Conservation (phyloP, 306 rosid species). For the Senna tora region DNA sequence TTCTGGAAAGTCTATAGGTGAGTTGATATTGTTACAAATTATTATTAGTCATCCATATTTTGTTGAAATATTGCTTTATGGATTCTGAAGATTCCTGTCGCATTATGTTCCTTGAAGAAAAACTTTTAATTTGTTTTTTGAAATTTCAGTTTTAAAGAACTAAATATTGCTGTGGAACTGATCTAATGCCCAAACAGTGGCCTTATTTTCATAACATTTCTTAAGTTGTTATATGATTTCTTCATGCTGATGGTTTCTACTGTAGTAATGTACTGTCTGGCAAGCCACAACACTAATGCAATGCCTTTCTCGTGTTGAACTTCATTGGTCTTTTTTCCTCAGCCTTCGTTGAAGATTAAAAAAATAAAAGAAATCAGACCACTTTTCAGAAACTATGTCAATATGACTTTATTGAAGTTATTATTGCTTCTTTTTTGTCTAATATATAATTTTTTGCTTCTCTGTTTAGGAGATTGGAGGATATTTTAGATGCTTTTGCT, state of each 20-base stretch:
- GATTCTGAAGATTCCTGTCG: background rate
- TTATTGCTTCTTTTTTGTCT: background rate
- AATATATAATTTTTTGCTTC: background rate
- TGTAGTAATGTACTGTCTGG: background rate
- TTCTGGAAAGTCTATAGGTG: slow-evolving; percentile 82
- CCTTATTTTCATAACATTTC: background rate
- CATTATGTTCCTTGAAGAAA: background rate
- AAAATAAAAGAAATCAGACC: background rate
- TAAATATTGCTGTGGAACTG: background rate
- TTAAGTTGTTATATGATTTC: background rate
- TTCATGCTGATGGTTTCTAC: background rate
- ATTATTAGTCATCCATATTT: background rate
- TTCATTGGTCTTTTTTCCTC: background rate
- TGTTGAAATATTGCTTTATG: background rate
- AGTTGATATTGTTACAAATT: slow-evolving; percentile 26
- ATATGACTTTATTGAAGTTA: background rate
- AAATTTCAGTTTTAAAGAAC: background rate
- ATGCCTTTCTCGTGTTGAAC: background rate
- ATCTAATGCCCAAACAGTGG: background rate
- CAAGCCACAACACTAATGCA: background rate
- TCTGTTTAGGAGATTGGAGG: slow-evolving; percentile 78
- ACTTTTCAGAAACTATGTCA: background rate
- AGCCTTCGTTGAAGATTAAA: background rate
- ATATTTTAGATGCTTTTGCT: slow-evolving; percentile 81
- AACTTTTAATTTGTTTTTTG: background rate